phyloP scores from a whole-genome alignment of 768 basidiomycete genomes.

The Lactarius indigo region DNA sequence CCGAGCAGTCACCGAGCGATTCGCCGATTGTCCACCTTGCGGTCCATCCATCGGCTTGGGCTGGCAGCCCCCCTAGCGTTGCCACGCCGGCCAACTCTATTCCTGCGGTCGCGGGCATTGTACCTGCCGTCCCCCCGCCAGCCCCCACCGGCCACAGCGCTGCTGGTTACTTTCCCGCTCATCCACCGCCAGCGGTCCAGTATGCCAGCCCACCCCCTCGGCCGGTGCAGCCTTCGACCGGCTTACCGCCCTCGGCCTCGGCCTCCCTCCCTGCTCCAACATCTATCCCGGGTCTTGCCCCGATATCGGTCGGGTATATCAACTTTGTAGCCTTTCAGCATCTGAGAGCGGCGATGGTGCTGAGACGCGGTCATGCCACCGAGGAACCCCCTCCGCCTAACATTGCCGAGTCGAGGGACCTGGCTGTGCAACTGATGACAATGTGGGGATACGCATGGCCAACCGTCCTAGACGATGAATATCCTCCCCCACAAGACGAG shows the following conservation, averaged over 20 bases:
- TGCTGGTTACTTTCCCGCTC: background rate
- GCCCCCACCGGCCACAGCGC: background rate
- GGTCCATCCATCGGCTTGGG: conserved; percentile 80
- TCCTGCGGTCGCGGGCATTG: conserved; percentile 7
- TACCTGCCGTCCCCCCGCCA: conserved; percentile 1
- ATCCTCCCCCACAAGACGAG: conserved; percentile 20
- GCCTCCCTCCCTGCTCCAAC: conserved; percentile 7
- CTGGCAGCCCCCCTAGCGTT: conserved; percentile 45
- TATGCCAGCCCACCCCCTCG: background rate
- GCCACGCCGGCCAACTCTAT: conserved; percentile 21
- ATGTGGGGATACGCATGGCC: conserved; percentile 43
- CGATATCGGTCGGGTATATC: conserved; percentile 20
- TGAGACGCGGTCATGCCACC: conserved; percentile 28
- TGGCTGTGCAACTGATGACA: conserved; percentile 33
- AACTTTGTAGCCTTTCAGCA: conserved; percentile 19
- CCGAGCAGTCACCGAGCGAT: conserved; percentile 49
- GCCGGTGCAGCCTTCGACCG: background rate
- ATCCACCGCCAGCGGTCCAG: background rate
- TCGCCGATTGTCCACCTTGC: conserved; percentile 67
- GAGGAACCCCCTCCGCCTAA: conserved; percentile 28
- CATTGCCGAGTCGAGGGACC: conserved; percentile 21
- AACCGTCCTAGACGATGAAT: conserved; percentile 38
- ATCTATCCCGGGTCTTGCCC: conserved; percentile 17
- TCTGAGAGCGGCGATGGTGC: conserved; percentile 3
- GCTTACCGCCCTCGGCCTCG: background rate